Evolutionary conservation across 495 filamentous ascomycete genomes (phyloP), one percentile per base, ranked within the genome.

Genomic region (Sabuloglossum arenarium): DNA sequence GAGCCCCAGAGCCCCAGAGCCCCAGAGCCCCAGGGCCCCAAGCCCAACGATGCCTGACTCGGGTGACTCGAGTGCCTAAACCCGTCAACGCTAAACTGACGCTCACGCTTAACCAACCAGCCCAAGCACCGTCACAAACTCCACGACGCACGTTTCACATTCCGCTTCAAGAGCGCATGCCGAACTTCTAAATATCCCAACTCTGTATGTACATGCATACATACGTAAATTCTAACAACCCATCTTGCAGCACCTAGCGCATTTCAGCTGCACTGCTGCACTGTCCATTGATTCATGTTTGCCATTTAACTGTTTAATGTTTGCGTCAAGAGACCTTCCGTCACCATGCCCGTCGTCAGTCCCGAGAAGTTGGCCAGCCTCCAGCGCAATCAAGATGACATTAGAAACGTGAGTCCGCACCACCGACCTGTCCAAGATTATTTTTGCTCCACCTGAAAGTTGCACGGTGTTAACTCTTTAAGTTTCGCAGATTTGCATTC

Each of bases 401-500:
- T 95, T 67, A 76, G 88, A 72, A 95, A 95, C 77, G 88, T 90
- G 75, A 66, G 73, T 67, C 54, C 65, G 55, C 62, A 65, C 63
- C 63, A 66, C 68, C n/a, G 55, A 19, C 24, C 28, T 6, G 16
- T 28, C 21, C 25, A 14, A 49, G 25, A 49, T 8, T 28, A 5
- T 50, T 30, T 25, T 21, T 16, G 34, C 25, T 10, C 9, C 34
- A 2, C 12, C 34, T 37, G 31, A 45, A 58, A 60, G 67, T 69
- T 68, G 68, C 16, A 24, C 14, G 24, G n/a, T 16, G 43, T n/a
- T 43, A 43, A 56, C 50, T 37, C 29, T 61, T 53, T 57, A n/a
- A n/a, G n/a, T 55, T 60, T 61, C 56, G 50, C 60, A 97, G 89
- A 95, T 98, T 59, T 98, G 91, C 69, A 95, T 98, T 63, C 73